Conservation (phyloP, 176 grass and related monocot genomes). For the Eremochloa ophiuroides region DNA sequence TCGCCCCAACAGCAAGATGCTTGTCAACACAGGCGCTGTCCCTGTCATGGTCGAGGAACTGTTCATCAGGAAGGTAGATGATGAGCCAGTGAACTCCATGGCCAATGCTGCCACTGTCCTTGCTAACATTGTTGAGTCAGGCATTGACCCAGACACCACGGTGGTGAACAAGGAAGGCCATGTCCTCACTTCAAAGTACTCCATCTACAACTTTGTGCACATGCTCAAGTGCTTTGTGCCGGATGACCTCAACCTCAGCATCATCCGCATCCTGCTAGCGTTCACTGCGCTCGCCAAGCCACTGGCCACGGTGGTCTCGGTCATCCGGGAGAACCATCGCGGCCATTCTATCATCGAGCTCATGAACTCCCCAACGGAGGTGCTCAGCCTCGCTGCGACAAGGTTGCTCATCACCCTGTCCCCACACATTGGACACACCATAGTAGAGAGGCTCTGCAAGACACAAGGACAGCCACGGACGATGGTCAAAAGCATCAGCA, state of each 20-base stretch:
- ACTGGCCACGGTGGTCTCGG: conserved; percentile 45
- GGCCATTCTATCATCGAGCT: conserved; percentile 59
- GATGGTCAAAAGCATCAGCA: conserved; percentile 52
- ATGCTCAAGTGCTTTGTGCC: conserved; percentile 74
- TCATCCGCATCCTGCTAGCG: conserved; percentile 57
- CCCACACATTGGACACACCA: conserved; percentile 65
- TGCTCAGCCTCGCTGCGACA: conserved; percentile 40
- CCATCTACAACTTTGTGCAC: conserved; percentile 75
- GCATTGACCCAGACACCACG: conserved; percentile 52
- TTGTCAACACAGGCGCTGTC: conserved; percentile 46
- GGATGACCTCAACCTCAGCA: conserved; percentile 59
- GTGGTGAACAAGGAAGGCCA: conserved; percentile 91
- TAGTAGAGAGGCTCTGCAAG: conserved; percentile 71
- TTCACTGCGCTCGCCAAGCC: conserved; percentile 44
- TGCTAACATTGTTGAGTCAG: conserved; percentile 65
- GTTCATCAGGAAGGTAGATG: conserved; percentile 51
- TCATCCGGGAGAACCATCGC: conserved; percentile 54
- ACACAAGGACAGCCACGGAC: conserved; percentile 57
- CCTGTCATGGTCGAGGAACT: conserved; percentile 68
- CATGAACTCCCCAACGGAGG: conserved; percentile 45
- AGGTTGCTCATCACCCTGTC: conserved; percentile 67
- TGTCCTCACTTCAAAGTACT: conserved; percentile 75
- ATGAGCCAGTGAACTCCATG: conserved; percentile 48
- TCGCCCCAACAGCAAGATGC: conserved; percentile 51
- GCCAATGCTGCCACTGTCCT: conserved; percentile 53